These are phyloP conservation scores for Elaphomyces granulatus DNA, from an alignment of 495 filamentous ascomycete species.

Conservation along the genomic window DNA sequence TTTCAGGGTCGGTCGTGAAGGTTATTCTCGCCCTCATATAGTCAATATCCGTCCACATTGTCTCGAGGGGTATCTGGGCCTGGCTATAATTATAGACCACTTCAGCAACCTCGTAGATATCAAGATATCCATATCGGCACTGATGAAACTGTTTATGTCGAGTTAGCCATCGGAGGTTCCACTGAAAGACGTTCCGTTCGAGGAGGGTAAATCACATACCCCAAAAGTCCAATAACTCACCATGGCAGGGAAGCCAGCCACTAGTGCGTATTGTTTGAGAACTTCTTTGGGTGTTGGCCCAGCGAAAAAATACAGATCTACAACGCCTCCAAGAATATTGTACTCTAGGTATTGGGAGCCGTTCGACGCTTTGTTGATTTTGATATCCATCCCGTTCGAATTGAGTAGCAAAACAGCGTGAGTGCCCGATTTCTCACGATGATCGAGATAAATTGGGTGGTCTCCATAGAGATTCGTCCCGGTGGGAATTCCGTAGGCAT, in stretches of 20 bases:
- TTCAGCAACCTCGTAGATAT: conserved; percentile 65
- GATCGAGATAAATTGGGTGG: conserved; percentile 77
- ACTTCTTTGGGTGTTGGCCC: conserved; percentile 61
- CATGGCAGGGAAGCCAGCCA: conserved; percentile 58
- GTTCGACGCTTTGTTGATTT: conserved; percentile 49
- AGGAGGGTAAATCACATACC: conserved; percentile 13
- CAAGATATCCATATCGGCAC: conserved; percentile 68
- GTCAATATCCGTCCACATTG: conserved; percentile 82
- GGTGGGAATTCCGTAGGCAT: conserved; percentile 49
- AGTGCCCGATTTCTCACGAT: conserved; percentile 47
- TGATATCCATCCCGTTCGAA: conserved; percentile 79
- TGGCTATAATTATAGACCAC: conserved; percentile 65
- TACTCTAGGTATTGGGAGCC: conserved; percentile 69
- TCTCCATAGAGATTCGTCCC: conserved; percentile 70
- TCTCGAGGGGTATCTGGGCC: conserved; percentile 68
- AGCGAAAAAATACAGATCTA: conserved; percentile 76
- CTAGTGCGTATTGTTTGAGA: conserved; percentile 55
- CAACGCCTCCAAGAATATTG: conserved; percentile 63
- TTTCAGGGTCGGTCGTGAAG: conserved; percentile 60
- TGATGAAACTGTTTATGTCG: conserved; percentile 45
- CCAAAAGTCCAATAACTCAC: conserved; percentile 79
- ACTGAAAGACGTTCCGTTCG: neutral
- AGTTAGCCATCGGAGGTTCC: neutral
- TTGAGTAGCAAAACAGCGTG: conserved; percentile 78
- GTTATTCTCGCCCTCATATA: conserved; percentile 57